phyloP scores from a whole-genome alignment of 192 early-diverging fungal species.

The Rhizophagus clarus region DNA sequence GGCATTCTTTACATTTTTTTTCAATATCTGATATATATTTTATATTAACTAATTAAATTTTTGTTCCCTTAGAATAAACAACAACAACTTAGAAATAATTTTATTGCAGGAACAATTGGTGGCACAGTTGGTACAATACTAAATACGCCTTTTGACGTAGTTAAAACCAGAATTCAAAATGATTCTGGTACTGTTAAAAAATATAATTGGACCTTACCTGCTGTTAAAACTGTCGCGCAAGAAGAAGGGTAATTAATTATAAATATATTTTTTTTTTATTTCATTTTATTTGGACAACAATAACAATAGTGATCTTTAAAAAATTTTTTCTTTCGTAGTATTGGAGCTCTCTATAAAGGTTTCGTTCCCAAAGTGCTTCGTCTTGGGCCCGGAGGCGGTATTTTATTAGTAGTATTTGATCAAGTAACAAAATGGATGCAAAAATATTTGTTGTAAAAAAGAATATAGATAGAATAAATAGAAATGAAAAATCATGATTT shows the following conservation, averaged over 20 bases:
- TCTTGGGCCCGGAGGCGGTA: constrained; percentile 80
- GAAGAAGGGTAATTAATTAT: constrained; percentile 81
- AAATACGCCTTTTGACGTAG: constrained; percentile 96
- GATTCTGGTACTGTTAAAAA: constrained; percentile 67
- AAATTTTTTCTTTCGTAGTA: constrained; percentile 34
- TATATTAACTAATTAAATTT: neutral
- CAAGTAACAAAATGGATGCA: constrained; percentile 83
- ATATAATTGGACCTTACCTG: constrained; percentile 89
- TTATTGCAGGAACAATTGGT: constrained; percentile 89
- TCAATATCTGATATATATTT: neutral
- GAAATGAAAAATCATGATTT: too few relatives aligned
- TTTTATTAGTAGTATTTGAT: constrained; percentile 90
- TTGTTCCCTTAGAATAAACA: constrained; percentile 56
- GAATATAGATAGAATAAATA: neutral
- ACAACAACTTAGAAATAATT: constrained; percentile 80
- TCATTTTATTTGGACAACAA: neutral
- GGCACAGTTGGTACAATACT: constrained; percentile 91
- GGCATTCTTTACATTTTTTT: neutral
- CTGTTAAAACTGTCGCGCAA: constrained; percentile 70
- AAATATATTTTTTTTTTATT: too few relatives aligned
- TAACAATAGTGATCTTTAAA: neutral
- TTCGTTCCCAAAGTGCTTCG: constrained; percentile 92
- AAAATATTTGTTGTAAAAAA: constrained; percentile 55
- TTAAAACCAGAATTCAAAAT: constrained; percentile 95
- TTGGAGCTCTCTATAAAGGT: constrained; percentile 90